Evolutionary conservation across 331 rosid species (phyloP), one percentile per base, ranked within the genome.

Genomic region (Cucumis variabilis): DNA sequence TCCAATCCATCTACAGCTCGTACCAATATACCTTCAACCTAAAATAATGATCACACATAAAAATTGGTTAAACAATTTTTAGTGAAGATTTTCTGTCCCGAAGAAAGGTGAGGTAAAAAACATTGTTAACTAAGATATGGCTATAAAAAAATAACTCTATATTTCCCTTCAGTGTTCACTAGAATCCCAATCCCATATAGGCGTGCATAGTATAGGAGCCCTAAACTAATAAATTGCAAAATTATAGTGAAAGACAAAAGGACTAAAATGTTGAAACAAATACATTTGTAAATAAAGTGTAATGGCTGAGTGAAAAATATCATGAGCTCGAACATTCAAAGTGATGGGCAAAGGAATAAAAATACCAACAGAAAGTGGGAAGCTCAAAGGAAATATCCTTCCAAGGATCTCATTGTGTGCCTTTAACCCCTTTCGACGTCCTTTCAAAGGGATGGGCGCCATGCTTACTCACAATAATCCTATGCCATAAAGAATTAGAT

Each of bases 1-100:
- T 92, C 93, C 87, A 97, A 89, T 90, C 90, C 98, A 91, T 93
- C 93, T 11, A 91, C 93, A 20, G 99, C 98, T 87, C 98, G 94
- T 80, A 90, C 85, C 79, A 97, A 92, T 90, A 95, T 93, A 90
- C 99, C 99, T 90, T 97, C 99, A 81, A 97, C 96, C 98, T 94
- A 87, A 53, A 58, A 91, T 28, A 88, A 77, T 82, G 20, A 50
- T 75, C 66, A 53, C 24, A 28, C 25, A n/a, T 6, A 67, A 63
- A 37, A 21, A 25, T 6, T 55, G 69, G 85, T 60, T 27, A 55
- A 53, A 79, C 17, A 1, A 25, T 51, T 67, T 81, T 2, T 28
- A 53, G 12, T 30, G 19, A 27, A 80, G 41, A 5, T 80, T 28
- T 50, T 28, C 48, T 25, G 15, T 80, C 69, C 33, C 28, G 24